Conservation (phyloP, 1,284 basidiomycete species). For the Ganoderma leucocontextum region DNA sequence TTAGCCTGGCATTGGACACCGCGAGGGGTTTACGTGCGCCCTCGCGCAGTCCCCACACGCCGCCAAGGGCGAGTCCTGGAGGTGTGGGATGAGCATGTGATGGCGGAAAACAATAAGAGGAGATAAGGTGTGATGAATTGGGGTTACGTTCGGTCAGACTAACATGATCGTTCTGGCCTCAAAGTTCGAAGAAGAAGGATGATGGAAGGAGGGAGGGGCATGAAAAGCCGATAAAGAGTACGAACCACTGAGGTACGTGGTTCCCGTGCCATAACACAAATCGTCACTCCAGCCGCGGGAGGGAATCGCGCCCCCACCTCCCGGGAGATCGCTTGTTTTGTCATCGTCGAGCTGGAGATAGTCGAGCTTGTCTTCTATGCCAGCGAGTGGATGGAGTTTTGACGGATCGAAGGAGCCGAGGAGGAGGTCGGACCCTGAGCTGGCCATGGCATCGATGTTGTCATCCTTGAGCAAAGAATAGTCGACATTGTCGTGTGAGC, state of each 20-base stretch:
- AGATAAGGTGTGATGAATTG: constrained; percentile 72
- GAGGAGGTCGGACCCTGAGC: constrained; percentile 82
- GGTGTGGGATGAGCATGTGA: constrained; percentile 75
- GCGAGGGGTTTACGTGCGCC: constrained; percentile 88
- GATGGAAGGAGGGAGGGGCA: constrained; percentile 35
- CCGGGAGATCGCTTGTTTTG: constrained; percentile 88
- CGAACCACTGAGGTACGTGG: constrained; percentile 97
- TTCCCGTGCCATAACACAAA: constrained; percentile 98
- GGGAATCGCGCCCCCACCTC: constrained; percentile 86
- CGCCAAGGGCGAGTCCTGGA: constrained; percentile 92
- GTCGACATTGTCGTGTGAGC: constrained; percentile 19
- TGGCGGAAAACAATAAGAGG: constrained; percentile 75
- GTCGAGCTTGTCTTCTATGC: constrained; percentile 88
- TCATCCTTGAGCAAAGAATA: constrained; percentile 42
- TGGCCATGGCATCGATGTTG: constrained; percentile 54
- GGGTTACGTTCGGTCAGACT: constrained; percentile 32
- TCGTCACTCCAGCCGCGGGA: constrained; percentile 99
- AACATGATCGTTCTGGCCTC: constrained; percentile 26
- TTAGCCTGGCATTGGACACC: constrained; percentile 84
- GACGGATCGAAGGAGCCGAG: constrained; percentile 88
- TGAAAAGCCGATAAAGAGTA: constrained; percentile 45
- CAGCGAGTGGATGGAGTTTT: constrained; percentile 90
- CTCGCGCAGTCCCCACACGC: constrained; percentile 95
- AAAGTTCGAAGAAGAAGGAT: constrained; percentile 36
- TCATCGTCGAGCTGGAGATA: constrained; percentile 94